Conservation (phyloP, 805 yeast species). For the Starmerella khaoyaiensis region DNA sequence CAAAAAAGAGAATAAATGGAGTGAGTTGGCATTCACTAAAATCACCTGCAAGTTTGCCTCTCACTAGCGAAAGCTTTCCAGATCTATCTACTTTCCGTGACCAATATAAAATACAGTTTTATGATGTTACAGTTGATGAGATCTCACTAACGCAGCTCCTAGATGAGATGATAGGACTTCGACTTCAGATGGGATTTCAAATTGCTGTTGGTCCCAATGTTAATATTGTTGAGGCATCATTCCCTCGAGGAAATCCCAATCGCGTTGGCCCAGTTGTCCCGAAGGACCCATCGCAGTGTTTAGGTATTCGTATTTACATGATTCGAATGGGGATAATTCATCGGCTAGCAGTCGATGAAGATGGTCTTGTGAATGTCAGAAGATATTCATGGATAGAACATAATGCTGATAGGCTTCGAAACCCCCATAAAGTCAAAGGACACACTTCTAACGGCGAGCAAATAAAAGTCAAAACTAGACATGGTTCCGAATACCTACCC, state of each 20-base stretch:
- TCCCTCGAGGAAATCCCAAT: slow-evolving; percentile 43
- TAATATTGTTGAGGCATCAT: slow-evolving; percentile 47
- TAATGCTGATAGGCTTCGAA: slow-evolving; percentile 6
- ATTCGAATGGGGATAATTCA: slow-evolving; percentile 76
- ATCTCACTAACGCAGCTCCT: slow-evolving; percentile 38
- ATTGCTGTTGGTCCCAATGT: slow-evolving; percentile 66
- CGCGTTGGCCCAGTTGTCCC: slow-evolving; percentile 47
- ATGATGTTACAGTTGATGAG: slow-evolving; percentile 33
- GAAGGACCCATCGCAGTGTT: slow-evolving; percentile 28
- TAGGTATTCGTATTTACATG: slow-evolving; percentile 58
- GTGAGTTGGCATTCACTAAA: slow-evolving; percentile 89
- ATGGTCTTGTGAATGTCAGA: slow-evolving; percentile 66
- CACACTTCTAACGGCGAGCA: too few species aligned
- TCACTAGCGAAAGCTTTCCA: slow-evolving; percentile 70
- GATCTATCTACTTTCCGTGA: slow-evolving; percentile 49
- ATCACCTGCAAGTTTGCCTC: slow-evolving; percentile 86
- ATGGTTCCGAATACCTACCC: slow-evolving; percentile 51
- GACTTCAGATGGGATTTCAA: slow-evolving; percentile 82
- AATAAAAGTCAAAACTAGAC: slow-evolving; percentile 50
- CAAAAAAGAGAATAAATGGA: slow-evolving; percentile 46
- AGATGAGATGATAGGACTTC: slow-evolving; percentile 73
- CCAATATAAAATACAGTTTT: slow-evolving; percentile 70
- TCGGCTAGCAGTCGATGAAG: slow-evolving; percentile 59
- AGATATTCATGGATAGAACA: slow-evolving; percentile 35
- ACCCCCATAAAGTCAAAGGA: slow-evolving; percentile 6